A percentile compares a stretch with the other conserved stretches of the same genome.
These are phyloP conservation scores for Hyphodiscus hymeniophilus DNA, from an alignment of 495 filamentous ascomycete species.

Conservation along the genomic window DNA sequence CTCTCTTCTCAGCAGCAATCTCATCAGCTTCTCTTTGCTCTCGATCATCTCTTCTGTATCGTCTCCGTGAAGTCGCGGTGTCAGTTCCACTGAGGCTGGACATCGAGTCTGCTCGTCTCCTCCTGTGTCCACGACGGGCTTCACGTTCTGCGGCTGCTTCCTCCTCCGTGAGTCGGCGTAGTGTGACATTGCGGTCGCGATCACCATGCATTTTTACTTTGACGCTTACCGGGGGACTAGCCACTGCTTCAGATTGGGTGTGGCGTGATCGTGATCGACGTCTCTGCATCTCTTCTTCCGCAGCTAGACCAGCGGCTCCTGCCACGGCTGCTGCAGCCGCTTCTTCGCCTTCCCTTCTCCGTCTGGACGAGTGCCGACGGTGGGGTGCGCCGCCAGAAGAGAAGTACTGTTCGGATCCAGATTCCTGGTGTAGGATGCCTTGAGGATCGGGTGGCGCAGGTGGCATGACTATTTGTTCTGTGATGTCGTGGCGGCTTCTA, in stretches of 20 bases:
- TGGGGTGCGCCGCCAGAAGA: slow-evolving; percentile 43
- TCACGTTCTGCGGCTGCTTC: slow-evolving; percentile 49
- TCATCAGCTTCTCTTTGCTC: slow-evolving; percentile 21
- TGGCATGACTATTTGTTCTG: slow-evolving; percentile 35
- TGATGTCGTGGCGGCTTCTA: slow-evolving; percentile 25
- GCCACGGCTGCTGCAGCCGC: slow-evolving; percentile 40
- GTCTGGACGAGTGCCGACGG: slow-evolving; percentile 31
- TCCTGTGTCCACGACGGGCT: slow-evolving; percentile 20
- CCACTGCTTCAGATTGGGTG: slow-evolving; percentile 17
- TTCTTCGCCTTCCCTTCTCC: slow-evolving; percentile 35
- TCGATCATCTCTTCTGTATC: slow-evolving; percentile 36
- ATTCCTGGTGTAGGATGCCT: slow-evolving; percentile 45
- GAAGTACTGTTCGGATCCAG: slow-evolving; percentile 48
- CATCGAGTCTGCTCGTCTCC: slow-evolving; percentile 33
- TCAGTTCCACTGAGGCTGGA: slow-evolving; percentile 37
- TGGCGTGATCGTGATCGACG: slow-evolving; percentile 16
- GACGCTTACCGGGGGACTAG: slow-evolving; percentile 61
- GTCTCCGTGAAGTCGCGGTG: slow-evolving; percentile 30
- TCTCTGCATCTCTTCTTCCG: slow-evolving; percentile 23
- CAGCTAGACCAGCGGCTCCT: slow-evolving; percentile 32
- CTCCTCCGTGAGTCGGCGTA: slow-evolving; percentile 71
- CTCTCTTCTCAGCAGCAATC: slow-evolving; percentile 30
- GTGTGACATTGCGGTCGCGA: slow-evolving; percentile 64
- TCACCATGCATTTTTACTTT: slow-evolving; percentile 77
- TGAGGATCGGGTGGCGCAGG: slow-evolving; percentile 43